phyloP scores from a whole-genome alignment of 129 eudicot genomes.

The Apium graveolens region DNA sequence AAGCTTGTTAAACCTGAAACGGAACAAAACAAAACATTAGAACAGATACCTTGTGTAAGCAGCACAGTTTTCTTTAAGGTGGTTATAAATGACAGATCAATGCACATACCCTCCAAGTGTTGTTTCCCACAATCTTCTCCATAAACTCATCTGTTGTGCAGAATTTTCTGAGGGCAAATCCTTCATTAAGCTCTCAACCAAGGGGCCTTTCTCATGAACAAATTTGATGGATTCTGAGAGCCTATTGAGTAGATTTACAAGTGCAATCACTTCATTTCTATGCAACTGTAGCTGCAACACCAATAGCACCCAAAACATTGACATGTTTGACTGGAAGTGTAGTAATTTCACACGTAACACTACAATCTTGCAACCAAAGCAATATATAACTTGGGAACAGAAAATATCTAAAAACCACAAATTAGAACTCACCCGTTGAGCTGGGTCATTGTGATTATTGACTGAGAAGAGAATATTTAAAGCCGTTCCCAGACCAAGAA shows the following conservation, averaged over 20 bases:
- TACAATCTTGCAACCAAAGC: background rate
- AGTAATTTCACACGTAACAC: background rate
- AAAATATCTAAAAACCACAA: background rate
- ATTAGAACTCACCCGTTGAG: slow-evolving; percentile 49
- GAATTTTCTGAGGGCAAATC: slow-evolving; percentile 23
- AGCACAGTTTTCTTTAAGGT: background rate
- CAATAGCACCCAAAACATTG: background rate
- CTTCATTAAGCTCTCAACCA: slow-evolving; percentile 26
- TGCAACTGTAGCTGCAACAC: slow-evolving; percentile 62
- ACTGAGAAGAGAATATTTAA: slow-evolving; percentile 84
- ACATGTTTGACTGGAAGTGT: background rate
- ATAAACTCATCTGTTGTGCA: slow-evolving; percentile 13
- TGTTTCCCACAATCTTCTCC: slow-evolving; percentile 34
- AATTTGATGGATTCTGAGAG: slow-evolving; percentile 76
- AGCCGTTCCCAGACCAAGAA: slow-evolving; percentile 94
- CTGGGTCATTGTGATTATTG: slow-evolving; percentile 32
- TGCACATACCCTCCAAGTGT: slow-evolving; percentile 21
- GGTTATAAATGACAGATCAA: background rate
- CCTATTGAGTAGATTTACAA: slow-evolving; percentile 72
- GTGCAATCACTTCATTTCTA: slow-evolving; percentile 93
- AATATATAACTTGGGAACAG: background rate
- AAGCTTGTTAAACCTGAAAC: slow-evolving; percentile 41
- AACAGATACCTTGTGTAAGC: background rate
- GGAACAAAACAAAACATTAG: slow-evolving; percentile 1
- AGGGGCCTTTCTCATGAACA: slow-evolving; percentile 52